phyloP scores from a whole-genome alignment of 306 rosid species.

The Neltuma alba region DNA sequence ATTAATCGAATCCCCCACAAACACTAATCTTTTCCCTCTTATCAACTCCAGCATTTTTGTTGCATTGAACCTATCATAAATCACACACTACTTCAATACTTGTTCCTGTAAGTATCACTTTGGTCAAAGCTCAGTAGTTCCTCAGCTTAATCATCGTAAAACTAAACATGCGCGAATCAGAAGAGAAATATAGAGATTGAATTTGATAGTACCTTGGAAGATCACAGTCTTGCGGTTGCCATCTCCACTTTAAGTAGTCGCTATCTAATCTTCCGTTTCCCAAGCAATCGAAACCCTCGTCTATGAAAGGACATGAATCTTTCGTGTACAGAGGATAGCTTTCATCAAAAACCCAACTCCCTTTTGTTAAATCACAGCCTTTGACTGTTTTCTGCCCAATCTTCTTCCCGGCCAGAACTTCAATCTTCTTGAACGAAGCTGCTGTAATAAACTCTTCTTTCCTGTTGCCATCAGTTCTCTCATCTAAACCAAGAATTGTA shows the following conservation, averaged over 20 bases:
- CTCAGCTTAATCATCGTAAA: slow-evolving; percentile 5
- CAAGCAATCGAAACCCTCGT: slow-evolving; percentile 89
- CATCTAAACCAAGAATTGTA: slow-evolving; percentile 25
- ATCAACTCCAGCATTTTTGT: slow-evolving; percentile 84
- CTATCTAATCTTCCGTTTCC: slow-evolving; percentile 82
- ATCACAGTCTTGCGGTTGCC: slow-evolving; percentile 80
- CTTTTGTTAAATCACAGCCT: slow-evolving; percentile 72
- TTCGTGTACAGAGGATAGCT: slow-evolving; percentile 66
- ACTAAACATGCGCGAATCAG: slow-evolving; percentile 8
- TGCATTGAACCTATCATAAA: slow-evolving; percentile 72
- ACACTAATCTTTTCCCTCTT: slow-evolving; percentile 90
- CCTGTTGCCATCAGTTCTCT: slow-evolving; percentile 21
- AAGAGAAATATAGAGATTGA: neutral
- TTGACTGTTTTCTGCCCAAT: slow-evolving; percentile 38
- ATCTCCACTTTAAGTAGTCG: slow-evolving; percentile 74
- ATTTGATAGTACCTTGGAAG: slow-evolving; percentile 55
- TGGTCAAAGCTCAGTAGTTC: slow-evolving; percentile 3
- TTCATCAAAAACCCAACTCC: slow-evolving; percentile 84
- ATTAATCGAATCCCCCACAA: slow-evolving; percentile 94
- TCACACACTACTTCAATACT: slow-evolving; percentile 30
- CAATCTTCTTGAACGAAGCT: slow-evolving; percentile 28
- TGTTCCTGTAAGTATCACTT: neutral
- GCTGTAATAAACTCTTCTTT: slow-evolving; percentile 26
- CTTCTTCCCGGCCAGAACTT: slow-evolving; percentile 33
- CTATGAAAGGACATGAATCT: slow-evolving; percentile 79